Evolutionary conservation across 2,329 filamentous ascomycete genomes (phyloP), one percentile per base, ranked within the genome.

Genomic region (Emmonsiellopsis sp.): DNA sequence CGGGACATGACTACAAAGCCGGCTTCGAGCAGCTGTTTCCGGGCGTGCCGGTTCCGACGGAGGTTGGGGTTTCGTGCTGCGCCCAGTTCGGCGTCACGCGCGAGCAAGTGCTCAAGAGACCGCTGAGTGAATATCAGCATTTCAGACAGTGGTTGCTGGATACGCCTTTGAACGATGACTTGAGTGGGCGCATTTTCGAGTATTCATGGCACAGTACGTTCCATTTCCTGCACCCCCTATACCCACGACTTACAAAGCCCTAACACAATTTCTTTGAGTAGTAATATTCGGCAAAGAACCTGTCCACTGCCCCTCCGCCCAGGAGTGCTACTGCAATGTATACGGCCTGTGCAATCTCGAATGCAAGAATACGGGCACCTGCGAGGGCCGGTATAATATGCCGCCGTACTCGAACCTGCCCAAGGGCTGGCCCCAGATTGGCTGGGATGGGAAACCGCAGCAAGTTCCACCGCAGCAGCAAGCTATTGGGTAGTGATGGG

Each of bases 321-420:
- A 73, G 45, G 76, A 79, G 2, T 86, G 83, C 63, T 86, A 86
- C 65, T 86, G 84, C 68, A 79, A 83, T 38, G 74, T 81, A 11
- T 87, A 82, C 60, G 83, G 83, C 0, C 60, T 83, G 31, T 87
- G 84, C 64, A 58, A 75, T 52, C 58, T 79, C 7, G 55, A 53
- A 13, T 73, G 70, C 50, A 60, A 59, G 2, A 63, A 70, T 15
- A 69, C 73, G 20, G 72, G 71, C 30, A 55, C 57, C 5, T 86
- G 83, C 61, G 67, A 75, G 2, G 74, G 74, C 2, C 77, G 81
- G 52, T 86, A 85, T 62, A 70, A 67, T 1, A 70, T 86, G 4
- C 83, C 84, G 2, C 76, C 74, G 0, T 84, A 67, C 56, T 75
- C 80, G 0, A 76, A 70, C 1, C 67, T 86, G 8, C 83, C 83